A percentile compares a stretch with the other conserved stretches of the same genome.
phyloP scores from a whole-genome alignment of 192 early-diverging fungal genomes.

The Linnemannia elongata region DNA sequence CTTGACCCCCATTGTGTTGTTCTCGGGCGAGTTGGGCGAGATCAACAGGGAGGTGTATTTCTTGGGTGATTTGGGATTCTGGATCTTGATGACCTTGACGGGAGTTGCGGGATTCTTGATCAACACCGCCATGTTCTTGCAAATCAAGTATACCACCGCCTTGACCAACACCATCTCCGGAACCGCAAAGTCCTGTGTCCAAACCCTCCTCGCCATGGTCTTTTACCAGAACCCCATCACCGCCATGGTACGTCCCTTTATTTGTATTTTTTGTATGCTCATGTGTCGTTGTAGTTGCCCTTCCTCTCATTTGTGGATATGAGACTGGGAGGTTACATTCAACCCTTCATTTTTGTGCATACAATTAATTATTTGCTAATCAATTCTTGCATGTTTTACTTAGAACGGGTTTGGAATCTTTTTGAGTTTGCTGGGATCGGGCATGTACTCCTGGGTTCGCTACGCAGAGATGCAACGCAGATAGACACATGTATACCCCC shows the following conservation, averaged over 20 bases:
- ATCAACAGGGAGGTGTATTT: slow-evolving; percentile 64
- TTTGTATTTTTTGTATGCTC: slow-evolving; percentile 7
- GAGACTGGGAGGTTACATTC: neutral
- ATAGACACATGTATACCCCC: slow-evolving; percentile 20
- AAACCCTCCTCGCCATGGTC: slow-evolving; percentile 72
- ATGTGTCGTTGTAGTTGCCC: too few relatives aligned
- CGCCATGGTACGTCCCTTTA: slow-evolving; percentile 58
- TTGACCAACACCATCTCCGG: slow-evolving; percentile 79
- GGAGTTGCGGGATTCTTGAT: slow-evolving; percentile 75
- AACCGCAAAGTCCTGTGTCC: slow-evolving; percentile 77
- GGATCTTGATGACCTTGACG: slow-evolving; percentile 73
- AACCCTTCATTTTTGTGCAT: slow-evolving; percentile 8
- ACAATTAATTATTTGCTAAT: slow-evolving; percentile 1
- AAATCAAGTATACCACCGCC: slow-evolving; percentile 78
- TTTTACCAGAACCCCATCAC: slow-evolving; percentile 75
- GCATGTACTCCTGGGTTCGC: slow-evolving; percentile 70
- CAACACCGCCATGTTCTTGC: slow-evolving; percentile 79
- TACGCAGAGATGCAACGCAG: slow-evolving; percentile 68
- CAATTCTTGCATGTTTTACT: neutral
- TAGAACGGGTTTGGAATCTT: slow-evolving; percentile 72
- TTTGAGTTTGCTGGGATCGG: slow-evolving; percentile 69
- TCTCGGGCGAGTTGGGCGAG: slow-evolving; percentile 70
- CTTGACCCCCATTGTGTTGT: slow-evolving; percentile 67
- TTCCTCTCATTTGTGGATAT: too few relatives aligned
- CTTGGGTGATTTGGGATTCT: slow-evolving; percentile 63